Evolutionary conservation across 2,329 filamentous ascomycete genomes (phyloP).

Genomic region (Xylariaceae sp.): DNA sequence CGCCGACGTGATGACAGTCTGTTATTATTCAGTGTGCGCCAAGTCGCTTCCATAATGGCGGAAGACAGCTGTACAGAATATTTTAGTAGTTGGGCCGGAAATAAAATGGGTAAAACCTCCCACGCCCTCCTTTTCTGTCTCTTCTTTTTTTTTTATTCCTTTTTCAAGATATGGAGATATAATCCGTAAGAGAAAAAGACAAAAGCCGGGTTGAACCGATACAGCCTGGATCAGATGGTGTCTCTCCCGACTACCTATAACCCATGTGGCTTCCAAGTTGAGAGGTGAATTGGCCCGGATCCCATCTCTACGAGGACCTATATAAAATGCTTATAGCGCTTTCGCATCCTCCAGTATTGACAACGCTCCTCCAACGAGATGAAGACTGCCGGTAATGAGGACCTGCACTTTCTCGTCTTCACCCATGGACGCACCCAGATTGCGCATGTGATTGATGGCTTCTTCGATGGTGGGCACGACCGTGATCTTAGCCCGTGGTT

Average conservation of each 20-base stretch:
- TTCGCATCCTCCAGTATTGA: slow-evolving; percentile 45
- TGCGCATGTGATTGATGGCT: slow-evolving; percentile 45
- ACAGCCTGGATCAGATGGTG: slow-evolving; percentile 10
- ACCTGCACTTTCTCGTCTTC: slow-evolving; percentile 40
- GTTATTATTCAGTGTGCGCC: background rate
- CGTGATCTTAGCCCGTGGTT: slow-evolving; percentile 41
- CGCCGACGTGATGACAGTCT: background rate
- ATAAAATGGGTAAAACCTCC: too few species aligned
- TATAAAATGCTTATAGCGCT: slow-evolving; percentile 31
- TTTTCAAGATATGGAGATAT: background rate
- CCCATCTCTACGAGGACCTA: background rate
- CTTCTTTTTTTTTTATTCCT: background rate
- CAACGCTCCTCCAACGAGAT: slow-evolving; percentile 54
- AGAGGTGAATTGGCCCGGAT: background rate
- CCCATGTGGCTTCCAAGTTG: background rate
- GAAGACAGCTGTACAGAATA: too few species aligned
- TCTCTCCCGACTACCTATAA: slow-evolving; percentile 8
- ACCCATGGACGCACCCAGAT: slow-evolving; percentile 30
- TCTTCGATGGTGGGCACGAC: slow-evolving; percentile 51
- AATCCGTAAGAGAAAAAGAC: background rate
- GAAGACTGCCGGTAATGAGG: slow-evolving; percentile 58
- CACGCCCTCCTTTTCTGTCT: too few species aligned
- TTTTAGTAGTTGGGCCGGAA: too few species aligned
- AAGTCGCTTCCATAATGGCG: too few species aligned
- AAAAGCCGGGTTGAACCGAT: slow-evolving; percentile 13